Evolutionary conservation across 108 stramenopile genomes (phyloP).

Genomic region (Cyclotella sp.): DNA sequence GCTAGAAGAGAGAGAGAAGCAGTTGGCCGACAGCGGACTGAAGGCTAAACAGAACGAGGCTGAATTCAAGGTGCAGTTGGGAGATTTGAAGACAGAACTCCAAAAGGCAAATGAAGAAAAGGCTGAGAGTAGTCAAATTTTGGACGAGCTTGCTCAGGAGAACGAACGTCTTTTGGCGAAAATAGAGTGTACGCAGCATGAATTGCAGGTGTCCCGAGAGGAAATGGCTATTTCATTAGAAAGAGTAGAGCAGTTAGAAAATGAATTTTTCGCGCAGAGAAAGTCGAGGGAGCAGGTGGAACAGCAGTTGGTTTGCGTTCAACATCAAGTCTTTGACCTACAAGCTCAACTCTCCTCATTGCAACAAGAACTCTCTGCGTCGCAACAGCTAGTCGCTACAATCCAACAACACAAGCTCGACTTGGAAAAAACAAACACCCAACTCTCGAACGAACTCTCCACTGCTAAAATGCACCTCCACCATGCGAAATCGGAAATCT

Average conservation of each 20-base stretch:
- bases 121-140: constrained; percentile 2
- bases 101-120: constrained; percentile 13
- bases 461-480: constrained; percentile 24
- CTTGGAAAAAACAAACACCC: constrained; percentile 28
- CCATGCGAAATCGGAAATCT: constrained; percentile 23
- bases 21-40: no score
- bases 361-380: constrained; percentile 19
- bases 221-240: neutral
- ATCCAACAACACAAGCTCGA: constrained; percentile 16
- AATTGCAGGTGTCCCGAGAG: neutral
- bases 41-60: no score
- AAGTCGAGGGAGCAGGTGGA: neutral
- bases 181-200: constrained; percentile 20
- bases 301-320: neutral
- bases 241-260: neutral
- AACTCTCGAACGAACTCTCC: constrained; percentile 35
- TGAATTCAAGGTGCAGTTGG: neutral
- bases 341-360: constrained; percentile 15
- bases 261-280: neutral
- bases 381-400: constrained; percentile 27
- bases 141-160: constrained; percentile 37
- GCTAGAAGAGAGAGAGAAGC: constrained; percentile 17
- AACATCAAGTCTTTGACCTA: neutral
- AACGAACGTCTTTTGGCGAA: constrained; percentile 29
- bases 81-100: neutral